Evolutionary conservation across 768 basidiomycete species (phyloP).

Genomic region (Leccinum fibrillosum): DNA sequence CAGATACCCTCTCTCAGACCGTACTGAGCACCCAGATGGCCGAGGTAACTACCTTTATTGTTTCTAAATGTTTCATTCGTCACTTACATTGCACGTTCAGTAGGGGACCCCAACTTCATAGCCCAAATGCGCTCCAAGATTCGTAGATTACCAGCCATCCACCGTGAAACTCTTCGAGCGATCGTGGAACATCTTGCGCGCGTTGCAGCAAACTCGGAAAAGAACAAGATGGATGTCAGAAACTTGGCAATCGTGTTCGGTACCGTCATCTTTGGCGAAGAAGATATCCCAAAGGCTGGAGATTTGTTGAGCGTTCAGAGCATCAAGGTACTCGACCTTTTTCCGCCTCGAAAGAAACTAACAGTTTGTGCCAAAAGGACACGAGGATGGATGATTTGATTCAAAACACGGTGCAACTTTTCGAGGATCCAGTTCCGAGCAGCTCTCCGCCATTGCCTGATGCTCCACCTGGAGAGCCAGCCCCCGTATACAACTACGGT

Average conservation of each 20-base stretch:
- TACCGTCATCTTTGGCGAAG: constrained; percentile 86
- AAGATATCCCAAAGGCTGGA: constrained; percentile 76
- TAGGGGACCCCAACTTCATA: constrained; percentile 62
- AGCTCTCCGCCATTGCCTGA: constrained; percentile 71
- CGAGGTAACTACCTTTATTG: constrained; percentile 45
- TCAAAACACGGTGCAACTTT: constrained; percentile 60
- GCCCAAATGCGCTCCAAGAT: constrained; percentile 86
- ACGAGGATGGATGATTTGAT: constrained; percentile 86
- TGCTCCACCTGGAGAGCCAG: constrained; percentile 63
- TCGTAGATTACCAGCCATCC: constrained; percentile 75
- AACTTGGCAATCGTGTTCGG: constrained; percentile 92
- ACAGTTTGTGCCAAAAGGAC: constrained; percentile 39
- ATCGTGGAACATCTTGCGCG: constrained; percentile 80
- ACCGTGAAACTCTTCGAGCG: constrained; percentile 79
- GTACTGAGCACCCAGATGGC: constrained; percentile 76
- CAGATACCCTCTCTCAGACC: constrained; percentile 73
- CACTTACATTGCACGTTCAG: constrained; percentile 35
- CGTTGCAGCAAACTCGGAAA: constrained; percentile 60
- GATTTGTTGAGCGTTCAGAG: constrained; percentile 76
- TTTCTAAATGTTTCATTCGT: neutral
- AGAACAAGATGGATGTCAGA: constrained; percentile 93
- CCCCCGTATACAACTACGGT: constrained; percentile 58
- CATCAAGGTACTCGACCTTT: constrained; percentile 54
- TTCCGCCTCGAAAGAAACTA: constrained; percentile 32
- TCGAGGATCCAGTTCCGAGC: constrained; percentile 50